Base-by-base conservation (phyloP, 1,284 basidiomycete species). In the Austropuccinia psidii region DNA sequence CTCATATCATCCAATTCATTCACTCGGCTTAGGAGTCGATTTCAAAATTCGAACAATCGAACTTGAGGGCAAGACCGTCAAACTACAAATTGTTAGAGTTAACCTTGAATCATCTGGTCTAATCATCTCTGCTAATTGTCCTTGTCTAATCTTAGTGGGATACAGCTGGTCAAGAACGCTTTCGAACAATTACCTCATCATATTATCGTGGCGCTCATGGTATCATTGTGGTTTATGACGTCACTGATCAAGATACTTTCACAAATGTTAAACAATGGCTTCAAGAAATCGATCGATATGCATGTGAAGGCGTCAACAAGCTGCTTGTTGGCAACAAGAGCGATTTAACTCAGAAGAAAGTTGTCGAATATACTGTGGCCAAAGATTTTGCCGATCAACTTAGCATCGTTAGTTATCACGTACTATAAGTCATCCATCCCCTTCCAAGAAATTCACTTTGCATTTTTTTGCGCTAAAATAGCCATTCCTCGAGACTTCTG, bases 41-140 rank as follows among this genome's bases (percentile, higher is more conserved):
- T 99, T 98, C 86, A 99, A 99, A 89, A 98, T 99, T 84, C 87
- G 96, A 79, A 99, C 96, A 60, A 98, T 99, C 82, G 96, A 99
- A 83, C 86, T 99, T 70, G 96, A 98, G 82, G 95, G 95, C 77
- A 98, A 98, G 90, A 98, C 93, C 1, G 93, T 98, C 80, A 99
- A 98, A 83, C 87, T 99, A 75, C 96, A 98, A 84, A 99, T 99
- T 83, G 94, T 97, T 81, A 84, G 93, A 87, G 2, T 49, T 50
- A 35, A 47, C 41, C 27, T 52, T n/a, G n/a, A n/a, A 37, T 9
- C 13, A 29, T 2, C 17, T 37, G 70, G 55, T 61, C 78, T 77
- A 77, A 77, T 76, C 79, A 77, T 77, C 77, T 77, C 58, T 55
- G 27, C 15, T 5, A 19, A 6, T 4, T 50, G 33, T 68, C 9